These are phyloP conservation scores for Stephanodiscus triporus DNA, from an alignment of 108 stramenopile genomes.

Conservation along the genomic window DNA sequence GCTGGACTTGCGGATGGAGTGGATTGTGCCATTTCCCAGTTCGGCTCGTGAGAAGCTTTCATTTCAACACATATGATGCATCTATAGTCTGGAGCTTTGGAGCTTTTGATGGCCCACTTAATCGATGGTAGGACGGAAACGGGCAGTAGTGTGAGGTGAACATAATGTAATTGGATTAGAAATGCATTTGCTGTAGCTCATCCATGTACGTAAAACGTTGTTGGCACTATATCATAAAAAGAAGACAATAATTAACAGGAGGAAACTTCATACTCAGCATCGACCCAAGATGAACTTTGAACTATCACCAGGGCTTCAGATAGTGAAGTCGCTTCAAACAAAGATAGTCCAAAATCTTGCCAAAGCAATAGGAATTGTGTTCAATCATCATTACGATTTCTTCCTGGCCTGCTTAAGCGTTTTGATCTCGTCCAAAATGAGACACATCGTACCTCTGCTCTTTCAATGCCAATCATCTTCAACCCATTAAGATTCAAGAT, in stretches of 20 bases:
- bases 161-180: background rate
- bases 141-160: background rate
- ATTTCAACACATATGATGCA: too few species aligned
- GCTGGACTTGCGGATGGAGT: constrained; percentile 35
- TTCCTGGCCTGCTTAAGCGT: too few species aligned
- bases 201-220: background rate
- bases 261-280: background rate
- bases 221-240: too few species aligned
- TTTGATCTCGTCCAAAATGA: too few species aligned
- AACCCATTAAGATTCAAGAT: too few species aligned
- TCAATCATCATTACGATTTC: too few species aligned
- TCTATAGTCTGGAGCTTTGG: too few species aligned
- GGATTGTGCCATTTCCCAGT: constrained; percentile 34
- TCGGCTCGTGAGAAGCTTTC: constrained; percentile 11
- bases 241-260: background rate
- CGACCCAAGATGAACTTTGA: too few species aligned
- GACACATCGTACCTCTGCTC: too few species aligned
- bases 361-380: too few species aligned
- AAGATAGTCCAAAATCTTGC: background rate
- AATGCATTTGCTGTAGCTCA: background rate
- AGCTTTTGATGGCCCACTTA: background rate
- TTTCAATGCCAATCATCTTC: too few species aligned
- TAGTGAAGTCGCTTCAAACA: background rate
- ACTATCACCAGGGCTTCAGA: too few species aligned
- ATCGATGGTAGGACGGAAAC: background rate